Base-by-base conservation (phyloP, 2,329 filamentous ascomycete species). In the Purpureocillium lavendulum region DNA sequence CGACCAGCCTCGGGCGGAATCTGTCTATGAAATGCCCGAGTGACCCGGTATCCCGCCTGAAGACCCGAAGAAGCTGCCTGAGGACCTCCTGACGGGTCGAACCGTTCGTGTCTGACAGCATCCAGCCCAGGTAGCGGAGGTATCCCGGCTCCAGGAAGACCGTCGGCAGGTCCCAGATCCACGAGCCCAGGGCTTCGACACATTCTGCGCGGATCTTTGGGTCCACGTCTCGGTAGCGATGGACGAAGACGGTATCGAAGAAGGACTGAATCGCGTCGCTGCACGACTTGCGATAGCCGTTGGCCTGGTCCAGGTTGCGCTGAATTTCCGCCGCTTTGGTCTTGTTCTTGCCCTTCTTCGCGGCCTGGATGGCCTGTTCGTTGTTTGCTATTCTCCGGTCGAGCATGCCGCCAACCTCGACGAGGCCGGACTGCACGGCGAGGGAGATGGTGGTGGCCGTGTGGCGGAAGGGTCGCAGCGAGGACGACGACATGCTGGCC, bases 201-300 rank as follows among this genome's bases (percentile, higher is more conserved):
- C 90, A 96, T 54, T 96, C 90, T 1, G 83, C 80, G 39, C 92
- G 79, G 48, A 98, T 94, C 51, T 79, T 85, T 7, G 87, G 79
- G 54, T 98, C 92, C 24, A 96, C 79, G 57, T 98, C 92, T 45
- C 92, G 85, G 60, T 97, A 98, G 35, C 92, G 82, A 61, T 98
- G 90, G 24, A 96, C 84, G 57, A 95, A 98, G 35, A 97, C 82
- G 2, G 86, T 85, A 50, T 95, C 85, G 55, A 97, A 94, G 52
- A 88, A 87, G 49, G 94, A 87, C 49, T 82, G 82, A 42, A 97
- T 80, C 43, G 82, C 72, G 24, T 75, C 73, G 47, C 86, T 81
- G 39, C 87, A 77, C 11, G 73, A 67, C 43, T 86, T 80, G 28
- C 86, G 73, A 54, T 80, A 82, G 45, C 77, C 67, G 46, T 82